A percentile compares a stretch with the other conserved stretches of the same genome.
Conservation (phyloP, 2,329 filamentous ascomycete genomes). For the Nemania diffusa region DNA sequence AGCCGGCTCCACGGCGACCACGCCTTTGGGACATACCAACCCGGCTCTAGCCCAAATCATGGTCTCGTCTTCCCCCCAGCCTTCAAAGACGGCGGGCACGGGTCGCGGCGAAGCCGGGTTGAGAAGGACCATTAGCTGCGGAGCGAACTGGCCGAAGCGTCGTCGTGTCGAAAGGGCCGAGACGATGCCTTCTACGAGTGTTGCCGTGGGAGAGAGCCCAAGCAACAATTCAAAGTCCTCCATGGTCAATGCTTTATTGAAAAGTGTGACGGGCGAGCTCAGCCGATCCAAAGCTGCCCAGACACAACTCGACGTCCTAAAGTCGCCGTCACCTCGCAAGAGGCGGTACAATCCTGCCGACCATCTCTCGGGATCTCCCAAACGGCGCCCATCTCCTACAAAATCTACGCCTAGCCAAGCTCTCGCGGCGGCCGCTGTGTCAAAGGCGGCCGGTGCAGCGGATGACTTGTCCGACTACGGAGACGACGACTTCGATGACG, state of each 20-base stretch:
- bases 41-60: constrained; percentile 72
- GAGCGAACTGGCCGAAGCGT: constrained; percentile 77
- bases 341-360: constrained; percentile 42
- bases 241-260: constrained; percentile 71
- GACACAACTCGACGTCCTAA: constrained; percentile 45
- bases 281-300: constrained; percentile 54
- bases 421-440: constrained; percentile 10
- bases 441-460: constrained; percentile 7
- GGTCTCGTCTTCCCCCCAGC: constrained; percentile 76
- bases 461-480: constrained; percentile 61
- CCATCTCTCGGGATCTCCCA: constrained; percentile 34
- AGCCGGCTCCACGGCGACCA: constrained; percentile 56
- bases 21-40: constrained; percentile 60
- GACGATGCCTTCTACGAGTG: constrained; percentile 49
- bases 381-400: constrained; percentile 37
- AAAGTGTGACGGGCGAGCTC: constrained; percentile 69
- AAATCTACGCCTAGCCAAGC: constrained; percentile 34
- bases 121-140: constrained; percentile 75
- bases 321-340: constrained; percentile 60
- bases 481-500: constrained; percentile 69
- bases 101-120: constrained; percentile 60
- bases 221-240: constrained; percentile 64
- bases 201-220: constrained; percentile 53
- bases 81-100: constrained; percentile 56
- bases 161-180: constrained; percentile 66